phyloP scores from a whole-genome alignment of 345 rosid species.

The Atalantia buxifolia region DNA sequence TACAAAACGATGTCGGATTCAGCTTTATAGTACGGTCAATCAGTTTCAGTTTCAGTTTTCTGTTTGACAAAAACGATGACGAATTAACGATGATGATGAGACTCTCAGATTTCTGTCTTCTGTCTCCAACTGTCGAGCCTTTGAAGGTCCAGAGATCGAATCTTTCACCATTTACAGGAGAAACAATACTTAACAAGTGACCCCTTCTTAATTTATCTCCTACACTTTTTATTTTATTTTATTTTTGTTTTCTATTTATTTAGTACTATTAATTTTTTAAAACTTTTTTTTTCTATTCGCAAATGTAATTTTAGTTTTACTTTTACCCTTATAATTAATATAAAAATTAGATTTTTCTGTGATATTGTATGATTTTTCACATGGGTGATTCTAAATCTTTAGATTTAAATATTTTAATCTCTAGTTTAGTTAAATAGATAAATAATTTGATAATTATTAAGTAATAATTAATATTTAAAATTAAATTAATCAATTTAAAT shows the following conservation, averaged over 20 bases:
- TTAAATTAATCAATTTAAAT: too few relatives aligned
- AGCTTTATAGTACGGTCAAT: not conserved
- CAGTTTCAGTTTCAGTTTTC: slow-evolving; percentile 4
- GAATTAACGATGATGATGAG: slow-evolving; percentile 3
- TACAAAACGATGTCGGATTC: not conserved
- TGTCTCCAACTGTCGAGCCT: slow-evolving; percentile 8
- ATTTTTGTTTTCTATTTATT: not conserved
- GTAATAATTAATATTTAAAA: too few relatives aligned
- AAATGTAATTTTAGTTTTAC: not conserved
- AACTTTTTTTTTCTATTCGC: not conserved
- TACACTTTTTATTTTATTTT: not conserved
- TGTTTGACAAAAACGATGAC: slow-evolving; percentile 13
- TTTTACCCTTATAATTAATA: not conserved
- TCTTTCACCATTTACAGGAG: slow-evolving; percentile 18
- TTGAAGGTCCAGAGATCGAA: slow-evolving; percentile 17
- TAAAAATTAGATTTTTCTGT: too few relatives aligned
- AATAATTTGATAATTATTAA: too few relatives aligned
- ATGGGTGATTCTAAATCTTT: too few relatives aligned
- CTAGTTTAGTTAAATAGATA: too few relatives aligned
- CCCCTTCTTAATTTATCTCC: not conserved
- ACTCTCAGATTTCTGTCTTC: slow-evolving; percentile 6
- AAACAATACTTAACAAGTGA: not conserved
- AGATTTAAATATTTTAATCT: too few relatives aligned
- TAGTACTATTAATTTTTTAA: too few relatives aligned
- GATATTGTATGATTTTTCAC: too few relatives aligned